Evolutionary conservation across 306 rosid species (phyloP).

Genomic region (Casuarina cunninghamiana): DNA sequence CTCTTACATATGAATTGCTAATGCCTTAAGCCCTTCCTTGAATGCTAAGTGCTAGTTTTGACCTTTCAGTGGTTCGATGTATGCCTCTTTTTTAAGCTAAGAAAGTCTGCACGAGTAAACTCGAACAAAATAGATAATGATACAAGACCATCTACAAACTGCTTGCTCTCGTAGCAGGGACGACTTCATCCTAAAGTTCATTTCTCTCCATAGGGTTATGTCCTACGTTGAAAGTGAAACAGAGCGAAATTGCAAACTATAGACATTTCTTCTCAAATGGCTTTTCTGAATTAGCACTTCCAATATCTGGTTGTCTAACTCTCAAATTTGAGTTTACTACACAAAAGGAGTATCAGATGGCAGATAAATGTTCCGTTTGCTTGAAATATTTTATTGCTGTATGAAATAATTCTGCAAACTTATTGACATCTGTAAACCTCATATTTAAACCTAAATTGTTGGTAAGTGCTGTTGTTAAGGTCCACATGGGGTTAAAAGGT

Average conservation of each 20-base stretch:
- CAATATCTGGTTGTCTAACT: neutral
- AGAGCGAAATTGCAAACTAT: neutral
- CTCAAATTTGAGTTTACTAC: neutral
- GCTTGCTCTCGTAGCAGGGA: no score
- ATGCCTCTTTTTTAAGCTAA: neutral
- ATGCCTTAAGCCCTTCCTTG: neutral
- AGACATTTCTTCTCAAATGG: neutral
- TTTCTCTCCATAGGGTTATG: neutral
- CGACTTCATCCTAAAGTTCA: neutral
- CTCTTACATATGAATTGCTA: neutral
- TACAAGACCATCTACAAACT: neutral
- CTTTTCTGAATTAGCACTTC: neutral
- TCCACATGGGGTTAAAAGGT: neutral
- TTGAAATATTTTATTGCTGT: no score
- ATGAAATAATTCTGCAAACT: neutral
- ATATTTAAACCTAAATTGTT: neutral
- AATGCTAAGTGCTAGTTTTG: neutral
- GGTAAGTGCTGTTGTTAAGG: neutral
- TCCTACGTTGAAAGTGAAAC: neutral
- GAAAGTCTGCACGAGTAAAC: neutral
- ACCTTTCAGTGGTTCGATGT: neutral
- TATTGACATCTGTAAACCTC: neutral
- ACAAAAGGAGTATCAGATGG: neutral
- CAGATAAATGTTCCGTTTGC: neutral
- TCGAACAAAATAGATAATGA: neutral